These are phyloP conservation scores for Tolypocladium sp. DNA, from an alignment of 2,329 filamentous ascomycete genomes.

Conservation along the genomic window DNA sequence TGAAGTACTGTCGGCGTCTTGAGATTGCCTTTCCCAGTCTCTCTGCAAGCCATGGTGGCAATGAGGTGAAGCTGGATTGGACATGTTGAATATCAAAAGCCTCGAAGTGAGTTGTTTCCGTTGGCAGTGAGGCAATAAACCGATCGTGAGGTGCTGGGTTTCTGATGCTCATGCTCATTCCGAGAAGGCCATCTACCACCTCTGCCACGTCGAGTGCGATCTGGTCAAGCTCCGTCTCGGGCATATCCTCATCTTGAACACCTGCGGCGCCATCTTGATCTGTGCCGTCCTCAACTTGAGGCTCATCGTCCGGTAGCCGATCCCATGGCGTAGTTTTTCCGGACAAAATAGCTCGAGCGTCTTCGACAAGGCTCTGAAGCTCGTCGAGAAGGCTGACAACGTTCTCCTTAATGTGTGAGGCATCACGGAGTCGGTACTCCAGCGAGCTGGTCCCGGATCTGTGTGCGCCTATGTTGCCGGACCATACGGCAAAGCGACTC, in stretches of 20 bases:
- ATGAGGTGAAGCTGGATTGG: slow-evolving; percentile 16
- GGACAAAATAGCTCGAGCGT: slow-evolving; percentile 1
- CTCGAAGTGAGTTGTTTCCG: slow-evolving; percentile 15
- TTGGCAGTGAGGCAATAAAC: slow-evolving; percentile 8
- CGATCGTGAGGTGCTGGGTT: slow-evolving; percentile 26
- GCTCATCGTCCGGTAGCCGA: neutral
- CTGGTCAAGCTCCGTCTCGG: slow-evolving; percentile 9
- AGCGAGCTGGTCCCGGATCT: neutral
- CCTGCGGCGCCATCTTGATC: neutral
- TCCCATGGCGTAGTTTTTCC: slow-evolving; percentile 1
- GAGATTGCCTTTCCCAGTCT: slow-evolving; percentile 24
- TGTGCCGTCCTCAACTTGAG: neutral
- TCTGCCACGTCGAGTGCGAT: slow-evolving; percentile 12
- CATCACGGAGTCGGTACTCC: neutral
- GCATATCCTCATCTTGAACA: neutral
- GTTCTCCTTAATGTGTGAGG: neutral
- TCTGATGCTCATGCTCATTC: slow-evolving; percentile 26
- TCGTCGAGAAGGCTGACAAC: neutral
- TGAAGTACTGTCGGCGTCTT: slow-evolving; percentile 23
- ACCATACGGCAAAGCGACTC: neutral
- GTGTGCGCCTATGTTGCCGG: neutral
- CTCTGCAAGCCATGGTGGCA: slow-evolving; percentile 6
- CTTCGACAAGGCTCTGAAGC: neutral
- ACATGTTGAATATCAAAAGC: slow-evolving; percentile 19
- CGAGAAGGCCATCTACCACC: slow-evolving; percentile 20